Conservation (phyloP, 345 rosid genomes). For the Populus pruinosa region DNA sequence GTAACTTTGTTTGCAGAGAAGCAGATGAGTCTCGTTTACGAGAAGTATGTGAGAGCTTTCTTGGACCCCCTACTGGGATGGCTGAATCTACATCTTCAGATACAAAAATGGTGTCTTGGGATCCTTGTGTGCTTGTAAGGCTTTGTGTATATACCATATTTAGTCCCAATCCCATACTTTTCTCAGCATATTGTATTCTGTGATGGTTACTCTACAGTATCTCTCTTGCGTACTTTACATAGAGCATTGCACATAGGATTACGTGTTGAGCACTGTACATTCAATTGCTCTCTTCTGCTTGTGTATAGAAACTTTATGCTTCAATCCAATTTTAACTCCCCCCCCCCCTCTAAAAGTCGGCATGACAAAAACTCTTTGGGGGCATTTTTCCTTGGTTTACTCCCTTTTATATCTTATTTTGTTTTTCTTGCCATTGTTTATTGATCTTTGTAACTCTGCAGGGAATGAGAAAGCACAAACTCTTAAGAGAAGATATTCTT, state of each 20-base stretch:
- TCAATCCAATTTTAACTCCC: not conserved
- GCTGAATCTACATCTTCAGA: slow-evolving; percentile 50
- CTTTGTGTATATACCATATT: slow-evolving; percentile 7
- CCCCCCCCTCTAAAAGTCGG: not conserved
- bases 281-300: not conserved
- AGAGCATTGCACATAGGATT: not conserved
- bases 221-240: not conserved
- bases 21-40: slow-evolving; percentile 92
- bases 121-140: slow-evolving; percentile 84
- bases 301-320: not conserved
- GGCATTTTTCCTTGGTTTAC: not conserved
- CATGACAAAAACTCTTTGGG: not conserved
- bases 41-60: slow-evolving; percentile 91
- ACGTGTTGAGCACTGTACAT: not conserved
- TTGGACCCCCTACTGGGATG: slow-evolving; percentile 97
- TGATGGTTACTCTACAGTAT: not conserved
- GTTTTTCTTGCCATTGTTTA: not conserved
- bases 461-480: slow-evolving; percentile 95
- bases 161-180: not conserved
- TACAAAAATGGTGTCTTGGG: slow-evolving; percentile 60
- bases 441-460: slow-evolving; percentile 22
- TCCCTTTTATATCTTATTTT: not conserved
- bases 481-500: slow-evolving; percentile 79
- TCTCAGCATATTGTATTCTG: not conserved
- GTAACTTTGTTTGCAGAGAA: slow-evolving; percentile 55